Conservation (phyloP, 1,284 basidiomycete genomes). For the Meripilus lineatus region DNA sequence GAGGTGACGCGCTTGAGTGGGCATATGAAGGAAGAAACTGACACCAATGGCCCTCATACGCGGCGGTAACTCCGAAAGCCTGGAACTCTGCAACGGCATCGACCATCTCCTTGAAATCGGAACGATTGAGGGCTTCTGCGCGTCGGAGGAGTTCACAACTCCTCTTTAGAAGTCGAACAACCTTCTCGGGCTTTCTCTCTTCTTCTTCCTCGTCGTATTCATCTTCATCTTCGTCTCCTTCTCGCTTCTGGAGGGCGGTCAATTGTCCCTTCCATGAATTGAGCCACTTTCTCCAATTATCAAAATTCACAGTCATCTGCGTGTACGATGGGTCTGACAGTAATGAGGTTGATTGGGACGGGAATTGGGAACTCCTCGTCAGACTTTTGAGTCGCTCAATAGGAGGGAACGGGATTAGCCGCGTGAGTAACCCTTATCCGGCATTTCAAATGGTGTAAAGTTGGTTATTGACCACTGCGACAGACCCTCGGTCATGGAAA, state of each 20-base stretch:
- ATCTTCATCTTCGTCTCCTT: no score
- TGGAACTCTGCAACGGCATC: slow-evolving; percentile 25
- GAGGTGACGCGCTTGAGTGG: slow-evolving; percentile 22
- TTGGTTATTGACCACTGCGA: no score
- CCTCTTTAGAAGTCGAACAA: slow-evolving; percentile 13
- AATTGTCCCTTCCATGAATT: background rate
- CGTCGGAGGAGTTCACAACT: slow-evolving; percentile 17
- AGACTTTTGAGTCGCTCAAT: no score
- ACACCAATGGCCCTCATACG: slow-evolving; percentile 14
- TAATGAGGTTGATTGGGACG: no score
- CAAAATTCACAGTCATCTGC: no score
- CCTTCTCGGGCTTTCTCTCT: background rate
- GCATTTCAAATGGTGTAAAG: no score
- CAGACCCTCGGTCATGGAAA: no score
- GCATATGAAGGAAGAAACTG: slow-evolving; percentile 30
- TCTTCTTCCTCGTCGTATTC: background rate
- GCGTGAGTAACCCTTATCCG: no score
- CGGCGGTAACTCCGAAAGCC: slow-evolving; percentile 18
- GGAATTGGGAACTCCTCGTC: no score
- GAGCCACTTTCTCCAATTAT: background rate
- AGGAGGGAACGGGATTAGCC: no score
- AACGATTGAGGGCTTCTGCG: slow-evolving; percentile 11
- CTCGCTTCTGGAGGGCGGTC: no score
- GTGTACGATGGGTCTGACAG: no score
- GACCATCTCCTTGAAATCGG: slow-evolving; percentile 24